These are phyloP conservation scores for Pseudoturritis turrita DNA, from an alignment of 345 rosid genomes.

Conservation along the genomic window DNA sequence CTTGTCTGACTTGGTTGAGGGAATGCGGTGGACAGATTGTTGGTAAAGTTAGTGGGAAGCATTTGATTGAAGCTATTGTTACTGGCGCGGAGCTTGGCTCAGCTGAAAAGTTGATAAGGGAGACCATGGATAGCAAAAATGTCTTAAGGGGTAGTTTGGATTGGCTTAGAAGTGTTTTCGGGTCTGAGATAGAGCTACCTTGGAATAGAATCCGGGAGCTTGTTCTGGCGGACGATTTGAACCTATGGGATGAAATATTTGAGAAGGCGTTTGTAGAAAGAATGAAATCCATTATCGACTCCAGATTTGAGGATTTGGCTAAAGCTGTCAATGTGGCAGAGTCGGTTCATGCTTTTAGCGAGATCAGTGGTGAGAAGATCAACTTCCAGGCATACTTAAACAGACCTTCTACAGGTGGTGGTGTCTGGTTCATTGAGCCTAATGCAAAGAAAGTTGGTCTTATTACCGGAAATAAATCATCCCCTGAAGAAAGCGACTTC, in stretches of 20 bases:
- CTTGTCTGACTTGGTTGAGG: conserved; percentile 81
- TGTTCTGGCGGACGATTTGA: conserved; percentile 78
- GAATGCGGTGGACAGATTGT: conserved; percentile 59
- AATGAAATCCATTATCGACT: conserved; percentile 71
- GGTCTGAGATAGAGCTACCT: conserved; percentile 93
- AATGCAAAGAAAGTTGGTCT: conserved; percentile 49
- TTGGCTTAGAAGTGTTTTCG: conserved; percentile 90
- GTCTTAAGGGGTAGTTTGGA: conserved; percentile 87
- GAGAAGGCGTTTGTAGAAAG: conserved; percentile 89
- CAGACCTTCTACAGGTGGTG: conserved; percentile 85
- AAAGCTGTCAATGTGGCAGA: conserved; percentile 50
- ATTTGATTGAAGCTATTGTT: conserved; percentile 58
- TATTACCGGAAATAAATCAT: conserved; percentile 41
- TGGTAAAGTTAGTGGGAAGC: conserved; percentile 59
- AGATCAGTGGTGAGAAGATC: conserved; percentile 43
- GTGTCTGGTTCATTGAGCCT: conserved; percentile 94
- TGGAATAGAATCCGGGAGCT: conserved; percentile 95
- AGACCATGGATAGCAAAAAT: conserved; percentile 79
- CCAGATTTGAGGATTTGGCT: conserved; percentile 60
- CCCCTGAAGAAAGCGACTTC: conserved; percentile 62
- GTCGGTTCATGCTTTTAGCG: conserved; percentile 44
- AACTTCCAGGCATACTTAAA: conserved; percentile 77
- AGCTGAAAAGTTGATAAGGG: conserved; percentile 74
- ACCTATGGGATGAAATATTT: conserved; percentile 97
- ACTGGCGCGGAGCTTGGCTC: conserved; percentile 73